Percentiles rank a stretch among this genome's conserved stretches.
Evolutionary conservation across 2,329 filamentous ascomycete species (phyloP).

Genomic region (Xylariaceae sp.): DNA sequence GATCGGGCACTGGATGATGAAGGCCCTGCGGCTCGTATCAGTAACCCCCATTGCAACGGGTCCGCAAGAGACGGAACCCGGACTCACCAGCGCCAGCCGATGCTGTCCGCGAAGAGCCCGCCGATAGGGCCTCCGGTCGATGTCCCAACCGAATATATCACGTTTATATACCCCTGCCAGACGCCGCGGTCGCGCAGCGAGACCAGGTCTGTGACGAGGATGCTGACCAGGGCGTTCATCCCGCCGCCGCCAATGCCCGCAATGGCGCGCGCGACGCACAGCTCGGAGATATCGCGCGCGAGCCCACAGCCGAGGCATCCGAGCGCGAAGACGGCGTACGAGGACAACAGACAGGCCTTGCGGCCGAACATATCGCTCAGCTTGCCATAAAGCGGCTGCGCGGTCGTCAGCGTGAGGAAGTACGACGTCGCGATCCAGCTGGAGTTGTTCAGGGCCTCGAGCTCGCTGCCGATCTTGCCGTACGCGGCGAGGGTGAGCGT

Average conservation of each 20-base stretch:
- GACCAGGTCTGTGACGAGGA: slow-evolving; percentile 49
- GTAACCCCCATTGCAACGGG: not conserved
- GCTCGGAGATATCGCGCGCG: slow-evolving; percentile 36
- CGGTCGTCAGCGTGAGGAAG: slow-evolving; percentile 36
- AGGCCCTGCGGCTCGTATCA: slow-evolving; percentile 49
- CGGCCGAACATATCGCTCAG: slow-evolving; percentile 47
- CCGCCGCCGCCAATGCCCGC: slow-evolving; percentile 41
- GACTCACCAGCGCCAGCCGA: slow-evolving; percentile 44
- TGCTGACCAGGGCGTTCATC: slow-evolving; percentile 40
- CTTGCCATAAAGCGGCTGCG: slow-evolving; percentile 47
- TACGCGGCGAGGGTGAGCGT: slow-evolving; percentile 76
- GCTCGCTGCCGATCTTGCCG: slow-evolving; percentile 69
- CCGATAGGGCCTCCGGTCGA: slow-evolving; percentile 35
- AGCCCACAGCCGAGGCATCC: slow-evolving; percentile 46
- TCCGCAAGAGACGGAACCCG: not conserved
- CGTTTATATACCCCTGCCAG: slow-evolving; percentile 38
- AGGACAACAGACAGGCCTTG: slow-evolving; percentile 36
- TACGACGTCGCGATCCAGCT: slow-evolving; percentile 40
- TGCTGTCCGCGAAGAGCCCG: slow-evolving; percentile 28
- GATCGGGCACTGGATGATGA: slow-evolving; percentile 65
- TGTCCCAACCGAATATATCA: slow-evolving; percentile 35
- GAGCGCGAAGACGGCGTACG: slow-evolving; percentile 44
- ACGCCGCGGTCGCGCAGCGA: slow-evolving; percentile 44
- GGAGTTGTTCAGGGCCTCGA: slow-evolving; percentile 69
- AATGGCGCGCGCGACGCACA: slow-evolving; percentile 37